A percentile compares a stretch with the other conserved stretches of the same genome.
Evolutionary conservation across 305 asterid species (phyloP).

Genomic region (Fraxinus latifolia): DNA sequence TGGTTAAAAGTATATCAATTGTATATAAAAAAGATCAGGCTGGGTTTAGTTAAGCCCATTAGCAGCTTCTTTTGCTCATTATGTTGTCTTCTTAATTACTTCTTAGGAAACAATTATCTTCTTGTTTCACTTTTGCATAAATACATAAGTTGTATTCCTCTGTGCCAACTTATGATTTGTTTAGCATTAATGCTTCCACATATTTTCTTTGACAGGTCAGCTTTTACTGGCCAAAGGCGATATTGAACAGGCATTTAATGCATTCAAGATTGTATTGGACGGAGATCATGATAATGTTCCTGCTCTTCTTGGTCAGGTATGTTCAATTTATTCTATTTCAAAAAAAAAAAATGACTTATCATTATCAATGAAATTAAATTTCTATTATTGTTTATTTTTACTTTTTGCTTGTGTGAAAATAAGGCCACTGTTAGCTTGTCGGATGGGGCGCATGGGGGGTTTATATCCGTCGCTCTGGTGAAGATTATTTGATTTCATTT

Average conservation of each 20-base stretch:
- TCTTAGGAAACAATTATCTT: not conserved
- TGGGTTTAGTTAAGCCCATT: not conserved
- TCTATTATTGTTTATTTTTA: not conserved
- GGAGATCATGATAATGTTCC: slow-evolving; percentile 85
- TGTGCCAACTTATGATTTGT: not conserved
- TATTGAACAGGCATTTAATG: slow-evolving; percentile 79
- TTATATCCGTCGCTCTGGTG: not conserved
- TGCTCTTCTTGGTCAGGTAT: slow-evolving; percentile 96
- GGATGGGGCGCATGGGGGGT: not conserved
- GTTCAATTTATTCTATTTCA: slow-evolving; percentile 19
- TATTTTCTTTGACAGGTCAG: slow-evolving; percentile 60
- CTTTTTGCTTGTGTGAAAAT: not conserved
- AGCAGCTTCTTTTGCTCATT: not conserved
- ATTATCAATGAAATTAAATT: not conserved
- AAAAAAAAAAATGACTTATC: not conserved
- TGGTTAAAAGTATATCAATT: not conserved
- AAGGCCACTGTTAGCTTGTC: not conserved
- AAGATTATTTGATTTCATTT: not conserved
- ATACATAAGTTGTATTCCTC: not conserved
- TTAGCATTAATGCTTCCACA: slow-evolving; percentile 20
- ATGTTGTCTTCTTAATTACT: not conserved
- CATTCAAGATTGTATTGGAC: slow-evolving; percentile 87
- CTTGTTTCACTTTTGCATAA: not conserved
- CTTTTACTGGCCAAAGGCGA: slow-evolving; percentile 95
- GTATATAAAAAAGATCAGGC: not conserved